Evolutionary conservation across 2,329 filamentous ascomycete species (phyloP), one percentile per base, ranked within the genome.

Genomic region (Exserohilum turcica): DNA sequence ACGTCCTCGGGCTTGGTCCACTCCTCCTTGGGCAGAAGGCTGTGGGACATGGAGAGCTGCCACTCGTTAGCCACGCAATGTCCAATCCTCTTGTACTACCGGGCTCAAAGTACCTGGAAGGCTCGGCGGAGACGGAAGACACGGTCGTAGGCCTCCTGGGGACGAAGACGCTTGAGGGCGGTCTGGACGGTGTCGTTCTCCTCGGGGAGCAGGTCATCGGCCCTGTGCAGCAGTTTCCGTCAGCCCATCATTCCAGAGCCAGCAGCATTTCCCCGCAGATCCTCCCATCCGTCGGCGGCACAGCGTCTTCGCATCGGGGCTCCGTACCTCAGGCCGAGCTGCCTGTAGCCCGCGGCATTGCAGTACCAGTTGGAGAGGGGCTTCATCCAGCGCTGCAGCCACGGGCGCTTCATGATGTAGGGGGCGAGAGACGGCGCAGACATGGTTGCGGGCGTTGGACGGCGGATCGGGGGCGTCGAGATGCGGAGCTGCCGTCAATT

Each of bases 111-210:
- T 80, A 90, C 87, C 84, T 99, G 94, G 80, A 95, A 87, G 71
- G 94, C 93, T 79, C 94, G 88, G 81, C 94, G 91, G 78, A 99
- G 86, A 74, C 94, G 92, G 88, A 92, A 99, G 76, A 97, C 86
- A 77, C 94, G 93, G 82, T 99, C 94, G 81, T 97, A 97, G 71
- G 88, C 84, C 76, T 94, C 91, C 83, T 95, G 91, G 71, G 91
- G 84, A 53, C 90, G 86, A 59, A 99, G 89, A 76, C 94, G 91
- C 84, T 90, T 90, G 73, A 99, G 85, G 60, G 94, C 94, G 68
- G 88, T 84, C 78, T 94, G 88, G 71, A 96, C 91, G 53, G 83
- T 80, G 70, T 94, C 90, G 82, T 84, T 89, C 82, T 99, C 94
- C 80, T 99, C 94, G 75, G 90, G 86, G 76, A 97, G 90, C 76